Conservation (phyloP, 2,329 filamentous ascomycete species). For the Monilinia laxa region DNA sequence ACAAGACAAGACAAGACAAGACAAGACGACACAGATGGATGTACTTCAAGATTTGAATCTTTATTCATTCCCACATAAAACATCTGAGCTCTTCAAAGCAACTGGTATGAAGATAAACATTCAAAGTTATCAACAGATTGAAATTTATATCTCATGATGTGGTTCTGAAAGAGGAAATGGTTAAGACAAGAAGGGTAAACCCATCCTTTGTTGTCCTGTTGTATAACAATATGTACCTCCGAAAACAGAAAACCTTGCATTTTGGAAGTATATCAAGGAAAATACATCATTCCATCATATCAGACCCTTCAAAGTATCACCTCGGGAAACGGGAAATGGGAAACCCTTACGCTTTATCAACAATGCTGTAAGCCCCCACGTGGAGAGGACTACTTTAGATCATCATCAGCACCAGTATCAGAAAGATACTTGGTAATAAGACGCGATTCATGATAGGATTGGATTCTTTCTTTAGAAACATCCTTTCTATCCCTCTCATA, state of each 20-base stretch:
- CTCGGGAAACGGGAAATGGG: conserved; percentile 3
- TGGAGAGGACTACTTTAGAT: not conserved
- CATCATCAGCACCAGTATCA: not conserved
- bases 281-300: not conserved
- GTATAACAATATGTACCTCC: conserved; percentile 5
- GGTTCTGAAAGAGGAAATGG: not conserved
- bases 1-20: too few species aligned
- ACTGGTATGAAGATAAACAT: not conserved
- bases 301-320: not conserved
- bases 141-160: not conserved
- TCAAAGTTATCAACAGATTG: not conserved
- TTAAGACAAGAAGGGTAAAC: not conserved
- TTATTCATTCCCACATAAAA: not conserved
- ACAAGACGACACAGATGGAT: not conserved
- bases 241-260: conserved; percentile 16
- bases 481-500: not conserved
- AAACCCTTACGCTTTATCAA: not conserved
- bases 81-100: not conserved
- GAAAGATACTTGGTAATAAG: not conserved
- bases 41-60: not conserved
- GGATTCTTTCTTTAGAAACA: not conserved
- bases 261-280: not conserved
- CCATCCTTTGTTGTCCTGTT: conserved; percentile 9
- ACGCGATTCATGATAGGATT: not conserved
- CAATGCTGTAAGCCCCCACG: not conserved